These are phyloP conservation scores for Plectosphaerella sp. DNA, from an alignment of 2,329 filamentous ascomycete species.

Conservation along the genomic window DNA sequence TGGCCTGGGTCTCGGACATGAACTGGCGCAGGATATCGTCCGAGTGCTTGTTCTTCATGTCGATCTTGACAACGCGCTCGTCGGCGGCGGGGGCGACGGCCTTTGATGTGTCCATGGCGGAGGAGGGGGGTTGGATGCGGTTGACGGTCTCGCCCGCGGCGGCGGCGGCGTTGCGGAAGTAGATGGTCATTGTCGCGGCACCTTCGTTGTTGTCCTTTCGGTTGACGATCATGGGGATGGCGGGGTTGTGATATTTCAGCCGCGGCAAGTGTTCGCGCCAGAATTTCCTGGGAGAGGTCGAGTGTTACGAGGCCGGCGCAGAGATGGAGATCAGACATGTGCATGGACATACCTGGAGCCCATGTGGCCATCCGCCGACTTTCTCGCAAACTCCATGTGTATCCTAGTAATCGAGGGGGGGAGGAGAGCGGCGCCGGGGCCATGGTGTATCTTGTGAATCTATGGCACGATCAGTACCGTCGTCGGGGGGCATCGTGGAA, in stretches of 20 bases:
- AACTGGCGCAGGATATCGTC: slow-evolving; percentile 60
- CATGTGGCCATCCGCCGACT: slow-evolving; percentile 62
- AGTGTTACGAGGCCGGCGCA: background rate
- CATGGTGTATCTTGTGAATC: slow-evolving; percentile 72
- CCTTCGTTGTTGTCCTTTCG: slow-evolving; percentile 54
- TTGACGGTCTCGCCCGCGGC: slow-evolving; percentile 21
- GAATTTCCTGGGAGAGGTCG: slow-evolving; percentile 66
- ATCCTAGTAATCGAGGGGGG: slow-evolving; percentile 72
- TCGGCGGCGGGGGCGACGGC: slow-evolving; percentile 42
- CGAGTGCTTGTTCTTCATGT: slow-evolving; percentile 61
- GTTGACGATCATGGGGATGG: slow-evolving; percentile 76
- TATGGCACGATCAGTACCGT: slow-evolving; percentile 28
- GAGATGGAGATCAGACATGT: background rate
- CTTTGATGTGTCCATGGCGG: slow-evolving; percentile 40
- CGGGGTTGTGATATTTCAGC: slow-evolving; percentile 92
- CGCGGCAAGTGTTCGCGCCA: slow-evolving; percentile 78
- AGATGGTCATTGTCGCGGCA: slow-evolving; percentile 60
- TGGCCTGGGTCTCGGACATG: slow-evolving; percentile 57
- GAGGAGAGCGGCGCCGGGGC: slow-evolving; percentile 77
- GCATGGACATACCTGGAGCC: slow-evolving; percentile 59
- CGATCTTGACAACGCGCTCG: slow-evolving; percentile 49
- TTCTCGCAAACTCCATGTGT: slow-evolving; percentile 66
- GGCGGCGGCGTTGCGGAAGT: slow-evolving; percentile 43
- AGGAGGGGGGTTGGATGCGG: slow-evolving; percentile 39
- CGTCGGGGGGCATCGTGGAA: background rate